phyloP scores from a whole-genome alignment of 2,329 filamentous ascomycete genomes.

The Paramyrothecium roridum region DNA sequence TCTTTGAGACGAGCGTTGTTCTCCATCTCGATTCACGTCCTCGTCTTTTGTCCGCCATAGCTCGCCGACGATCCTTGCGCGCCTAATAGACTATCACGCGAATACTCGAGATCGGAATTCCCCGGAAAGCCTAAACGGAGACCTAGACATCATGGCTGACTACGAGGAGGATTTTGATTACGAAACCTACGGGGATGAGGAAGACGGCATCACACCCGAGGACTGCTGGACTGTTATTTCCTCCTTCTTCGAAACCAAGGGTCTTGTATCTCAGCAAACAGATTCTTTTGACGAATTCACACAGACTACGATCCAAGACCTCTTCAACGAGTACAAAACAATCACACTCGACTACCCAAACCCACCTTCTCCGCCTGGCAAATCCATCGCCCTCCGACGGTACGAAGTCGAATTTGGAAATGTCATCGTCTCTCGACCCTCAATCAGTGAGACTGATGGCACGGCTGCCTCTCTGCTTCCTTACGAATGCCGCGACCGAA shows the following conservation, averaged over 20 bases:
- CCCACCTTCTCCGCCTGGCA: slow-evolving; percentile 70
- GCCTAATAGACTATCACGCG: neutral
- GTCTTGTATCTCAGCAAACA: slow-evolving; percentile 93
- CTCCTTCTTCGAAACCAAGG: slow-evolving; percentile 94
- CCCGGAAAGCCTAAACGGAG: too few species aligned
- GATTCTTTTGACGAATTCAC: slow-evolving; percentile 99
- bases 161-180: slow-evolving; percentile 61
- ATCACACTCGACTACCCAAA: slow-evolving; percentile 93
- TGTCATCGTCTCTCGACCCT: slow-evolving; percentile 83
- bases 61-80: neutral
- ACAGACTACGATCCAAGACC: slow-evolving; percentile 87
- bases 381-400: slow-evolving; percentile 79
- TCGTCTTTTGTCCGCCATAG: neutral
- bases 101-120: too few species aligned
- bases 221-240: slow-evolving; percentile 99
- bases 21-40: too few species aligned
- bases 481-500: slow-evolving; percentile 92
- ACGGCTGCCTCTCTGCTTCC: slow-evolving; percentile 82
- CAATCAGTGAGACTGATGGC: slow-evolving; percentile 90
- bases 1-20: neutral
- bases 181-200: slow-evolving; percentile 66
- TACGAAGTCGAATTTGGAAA: slow-evolving; percentile 95
- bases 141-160: slow-evolving; percentile 43
- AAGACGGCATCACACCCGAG: slow-evolving; percentile 80
- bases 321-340: slow-evolving; percentile 87